phyloP scores from a whole-genome alignment of 495 filamentous ascomycete genomes.

The Staphylotrichum longicolle region DNA sequence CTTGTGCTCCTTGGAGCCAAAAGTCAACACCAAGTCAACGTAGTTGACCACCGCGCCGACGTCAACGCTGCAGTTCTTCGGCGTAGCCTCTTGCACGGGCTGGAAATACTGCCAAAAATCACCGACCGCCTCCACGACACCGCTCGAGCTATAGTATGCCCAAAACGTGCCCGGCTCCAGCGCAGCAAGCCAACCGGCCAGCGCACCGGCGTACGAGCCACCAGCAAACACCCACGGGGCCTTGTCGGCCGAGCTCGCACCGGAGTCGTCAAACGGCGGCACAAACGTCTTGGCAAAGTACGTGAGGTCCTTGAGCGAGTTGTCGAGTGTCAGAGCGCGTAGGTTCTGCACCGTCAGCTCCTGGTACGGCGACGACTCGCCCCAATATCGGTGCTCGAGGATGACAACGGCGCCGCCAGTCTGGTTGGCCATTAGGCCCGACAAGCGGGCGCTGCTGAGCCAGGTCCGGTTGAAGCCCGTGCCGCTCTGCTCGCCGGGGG shows the following conservation, averaged over 20 bases:
- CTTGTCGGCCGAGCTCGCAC: constrained; percentile 52
- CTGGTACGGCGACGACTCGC: constrained; percentile 58
- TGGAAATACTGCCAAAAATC: constrained; percentile 68
- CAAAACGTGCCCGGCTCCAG: constrained; percentile 62
- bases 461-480: constrained; percentile 48
- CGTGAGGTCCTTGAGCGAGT: constrained; percentile 59
- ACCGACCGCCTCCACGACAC: constrained; percentile 60
- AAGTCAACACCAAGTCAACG: constrained; percentile 49
- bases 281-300: constrained; percentile 61
- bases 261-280: constrained; percentile 56
- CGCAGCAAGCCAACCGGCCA: constrained; percentile 61
- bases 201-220: constrained; percentile 63
- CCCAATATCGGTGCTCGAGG: constrained; percentile 63
- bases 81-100: constrained; percentile 60
- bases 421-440: constrained; percentile 53
- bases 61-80: constrained; percentile 62
- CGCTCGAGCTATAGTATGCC: constrained; percentile 64
- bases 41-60: constrained; percentile 55
- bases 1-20: constrained; percentile 47
- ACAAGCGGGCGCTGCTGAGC: constrained; percentile 37
- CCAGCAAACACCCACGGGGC: constrained; percentile 64
- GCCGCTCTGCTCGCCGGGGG: constrained; percentile 57
- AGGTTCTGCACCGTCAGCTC: constrained; percentile 55
- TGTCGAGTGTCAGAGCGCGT: constrained; percentile 60
- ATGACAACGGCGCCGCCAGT: constrained; percentile 57